phyloP scores from a whole-genome alignment of 768 basidiomycete species.

The Tricholoma matsutake region DNA sequence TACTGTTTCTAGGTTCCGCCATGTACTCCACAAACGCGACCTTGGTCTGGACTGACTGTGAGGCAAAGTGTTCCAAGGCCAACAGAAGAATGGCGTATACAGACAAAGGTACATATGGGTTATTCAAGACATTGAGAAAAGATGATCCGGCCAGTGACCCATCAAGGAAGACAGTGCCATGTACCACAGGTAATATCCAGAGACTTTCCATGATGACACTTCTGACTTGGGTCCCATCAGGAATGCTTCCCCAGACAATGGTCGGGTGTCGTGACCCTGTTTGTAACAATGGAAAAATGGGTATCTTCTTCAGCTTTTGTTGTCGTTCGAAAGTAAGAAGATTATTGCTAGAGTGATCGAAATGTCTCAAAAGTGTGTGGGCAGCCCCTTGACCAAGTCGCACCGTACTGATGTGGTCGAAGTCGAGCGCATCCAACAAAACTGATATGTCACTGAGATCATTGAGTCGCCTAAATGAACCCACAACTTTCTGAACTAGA shows the following conservation, averaged over 20 bases:
- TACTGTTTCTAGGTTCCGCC: constrained; percentile 14
- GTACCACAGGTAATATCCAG: constrained; percentile 26
- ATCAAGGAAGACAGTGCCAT: constrained; percentile 26
- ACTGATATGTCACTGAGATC: constrained; percentile 25
- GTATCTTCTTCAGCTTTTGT: constrained; percentile 5
- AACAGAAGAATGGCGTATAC: constrained; percentile 25
- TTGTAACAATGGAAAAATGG: constrained; percentile 1
- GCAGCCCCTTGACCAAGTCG: not conserved
- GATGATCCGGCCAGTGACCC: constrained; percentile 14
- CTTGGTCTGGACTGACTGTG: constrained; percentile 25
- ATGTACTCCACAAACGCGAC: constrained; percentile 27
- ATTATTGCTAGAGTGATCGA: not conserved
- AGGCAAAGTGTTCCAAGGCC: constrained; percentile 25
- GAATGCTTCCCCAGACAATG: constrained; percentile 1
- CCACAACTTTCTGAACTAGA: constrained; percentile 18
- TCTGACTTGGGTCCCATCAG: constrained; percentile 1
- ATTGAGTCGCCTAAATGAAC: constrained; percentile 16
- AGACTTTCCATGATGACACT: constrained; percentile 14
- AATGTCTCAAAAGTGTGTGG: not conserved
- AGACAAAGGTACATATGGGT: constrained; percentile 11
- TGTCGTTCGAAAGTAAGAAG: not conserved
- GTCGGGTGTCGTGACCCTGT: not conserved
- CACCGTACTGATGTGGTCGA: not conserved
- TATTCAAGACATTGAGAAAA: constrained; percentile 25
- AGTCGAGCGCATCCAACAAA: constrained; percentile 26